A percentile compares a stretch with the other conserved stretches of the same genome.
Evolutionary conservation across 768 basidiomycete species (phyloP).

Genomic region (Serpula lacrymans): DNA sequence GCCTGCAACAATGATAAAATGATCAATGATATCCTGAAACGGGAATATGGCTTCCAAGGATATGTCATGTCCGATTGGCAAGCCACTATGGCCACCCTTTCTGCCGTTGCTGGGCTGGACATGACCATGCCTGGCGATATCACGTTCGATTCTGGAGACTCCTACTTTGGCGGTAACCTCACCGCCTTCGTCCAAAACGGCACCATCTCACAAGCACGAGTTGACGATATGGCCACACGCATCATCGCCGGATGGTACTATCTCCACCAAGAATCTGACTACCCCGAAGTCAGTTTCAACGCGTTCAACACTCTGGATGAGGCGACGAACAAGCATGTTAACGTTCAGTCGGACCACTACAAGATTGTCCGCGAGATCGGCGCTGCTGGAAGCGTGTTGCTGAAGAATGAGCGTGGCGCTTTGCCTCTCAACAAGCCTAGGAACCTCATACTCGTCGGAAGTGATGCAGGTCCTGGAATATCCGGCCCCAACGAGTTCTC

Average conservation of each 20-base stretch:
- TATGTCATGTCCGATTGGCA: slow-evolving; percentile 77
- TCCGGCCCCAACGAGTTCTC: slow-evolving; percentile 63
- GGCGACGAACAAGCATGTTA: slow-evolving; percentile 54
- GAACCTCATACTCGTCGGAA: slow-evolving; percentile 53
- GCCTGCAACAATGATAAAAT: slow-evolving; percentile 73
- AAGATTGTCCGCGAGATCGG: slow-evolving; percentile 70
- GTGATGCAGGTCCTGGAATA: slow-evolving; percentile 54
- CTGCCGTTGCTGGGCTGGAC: slow-evolving; percentile 60
- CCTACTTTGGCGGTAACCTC: slow-evolving; percentile 69
- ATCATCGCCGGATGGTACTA: slow-evolving; percentile 72
- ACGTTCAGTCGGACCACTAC: slow-evolving; percentile 69
- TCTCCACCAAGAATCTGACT: slow-evolving; percentile 54
- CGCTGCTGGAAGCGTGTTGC: slow-evolving; percentile 66
- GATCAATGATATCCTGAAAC: slow-evolving; percentile 72
- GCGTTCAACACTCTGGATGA: slow-evolving; percentile 52
- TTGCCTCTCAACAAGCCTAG: slow-evolving; percentile 55
- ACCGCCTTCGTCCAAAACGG: slow-evolving; percentile 68
- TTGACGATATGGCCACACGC: slow-evolving; percentile 82
- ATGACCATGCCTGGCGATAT: slow-evolving; percentile 74
- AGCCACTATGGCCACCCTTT: slow-evolving; percentile 60
- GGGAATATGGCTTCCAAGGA: slow-evolving; percentile 75
- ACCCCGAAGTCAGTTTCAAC: slow-evolving; percentile 71
- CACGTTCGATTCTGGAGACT: slow-evolving; percentile 43
- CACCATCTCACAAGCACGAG: slow-evolving; percentile 58
- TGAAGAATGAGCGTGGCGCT: slow-evolving; percentile 63